Percentiles rank a stretch among this genome's conserved stretches.
These are phyloP conservation scores for Trametes sanguinea DNA, from an alignment of 768 basidiomycete genomes.

Conservation along the genomic window DNA sequence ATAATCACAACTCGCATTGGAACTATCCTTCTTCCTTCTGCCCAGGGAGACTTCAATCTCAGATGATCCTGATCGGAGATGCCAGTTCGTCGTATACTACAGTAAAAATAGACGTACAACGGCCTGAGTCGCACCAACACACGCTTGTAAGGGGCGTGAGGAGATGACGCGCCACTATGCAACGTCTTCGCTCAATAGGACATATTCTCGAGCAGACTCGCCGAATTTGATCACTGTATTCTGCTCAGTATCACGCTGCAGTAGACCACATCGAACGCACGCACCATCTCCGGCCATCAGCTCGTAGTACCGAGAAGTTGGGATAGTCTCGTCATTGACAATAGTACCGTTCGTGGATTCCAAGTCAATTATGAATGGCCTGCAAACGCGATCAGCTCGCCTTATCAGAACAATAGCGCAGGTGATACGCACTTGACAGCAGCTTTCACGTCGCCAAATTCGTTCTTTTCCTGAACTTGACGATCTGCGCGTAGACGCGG, in stretches of 20 bases:
- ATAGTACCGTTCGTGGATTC: slow-evolving; percentile 97
- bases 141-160: not conserved
- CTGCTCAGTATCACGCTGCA: slow-evolving; percentile 4
- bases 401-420: not conserved
- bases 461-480: slow-evolving; percentile 82
- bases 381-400: slow-evolving; percentile 34
- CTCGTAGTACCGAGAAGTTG: slow-evolving; percentile 85
- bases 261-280: slow-evolving; percentile 27
- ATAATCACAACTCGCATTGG: not conserved
- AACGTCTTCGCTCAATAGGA: slow-evolving; percentile 80
- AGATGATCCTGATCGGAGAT: not conserved
- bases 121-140: not conserved
- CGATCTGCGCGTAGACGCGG: slow-evolving; percentile 53
- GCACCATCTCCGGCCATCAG: slow-evolving; percentile 76
- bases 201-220: slow-evolving; percentile 78
- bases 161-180: slow-evolving; percentile 12
- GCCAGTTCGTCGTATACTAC: not conserved
- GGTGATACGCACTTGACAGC: slow-evolving; percentile 70
- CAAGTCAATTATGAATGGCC: slow-evolving; percentile 96
- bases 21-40: not conserved
- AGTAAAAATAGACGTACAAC: slow-evolving; percentile 11
- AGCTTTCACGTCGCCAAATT: slow-evolving; percentile 78
- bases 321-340: slow-evolving; percentile 87
- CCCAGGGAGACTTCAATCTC: not conserved
- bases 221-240: slow-evolving; percentile 82